phyloP scores from a whole-genome alignment of 257 asterid species.

The Asclepias syriaca region DNA sequence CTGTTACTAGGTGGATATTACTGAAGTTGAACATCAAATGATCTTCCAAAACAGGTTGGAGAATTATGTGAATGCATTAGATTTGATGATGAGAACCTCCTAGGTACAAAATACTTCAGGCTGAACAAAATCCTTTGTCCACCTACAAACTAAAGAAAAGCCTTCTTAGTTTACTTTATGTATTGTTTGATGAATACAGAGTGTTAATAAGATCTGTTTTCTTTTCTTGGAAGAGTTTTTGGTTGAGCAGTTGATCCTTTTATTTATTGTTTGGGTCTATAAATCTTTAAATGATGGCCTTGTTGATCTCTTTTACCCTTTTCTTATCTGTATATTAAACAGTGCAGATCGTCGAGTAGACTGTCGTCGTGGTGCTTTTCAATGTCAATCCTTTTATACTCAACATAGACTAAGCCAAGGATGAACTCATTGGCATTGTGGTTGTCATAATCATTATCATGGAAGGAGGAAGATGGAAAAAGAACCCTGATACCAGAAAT shows the following conservation, averaged over 20 bases:
- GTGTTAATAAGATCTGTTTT: neutral
- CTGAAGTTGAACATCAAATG: too few species aligned
- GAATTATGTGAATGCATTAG: too few species aligned
- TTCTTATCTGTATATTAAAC: neutral
- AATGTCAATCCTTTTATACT: slow-evolving; percentile 4
- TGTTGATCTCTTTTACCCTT: neutral
- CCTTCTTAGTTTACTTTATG: too few species aligned
- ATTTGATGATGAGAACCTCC: too few species aligned
- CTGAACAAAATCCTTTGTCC: too few species aligned
- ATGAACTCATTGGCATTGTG: neutral
- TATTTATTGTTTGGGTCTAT: slow-evolving; percentile 14
- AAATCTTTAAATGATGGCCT: slow-evolving; percentile 11
- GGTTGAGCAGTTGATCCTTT: slow-evolving; percentile 11
- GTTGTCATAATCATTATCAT: neutral
- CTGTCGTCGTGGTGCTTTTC: neutral
- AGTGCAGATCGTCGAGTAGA: neutral
- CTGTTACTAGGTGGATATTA: too few species aligned
- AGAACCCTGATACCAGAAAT: neutral
- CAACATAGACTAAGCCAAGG: slow-evolving; percentile 1
- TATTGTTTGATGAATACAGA: neutral
- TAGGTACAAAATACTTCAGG: too few species aligned
- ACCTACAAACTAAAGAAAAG: too few species aligned
- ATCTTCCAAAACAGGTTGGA: too few species aligned
- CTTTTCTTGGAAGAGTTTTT: neutral
- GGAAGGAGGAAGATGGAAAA: neutral